Evolutionary conservation across 2,329 filamentous ascomycete genomes (phyloP).

Genomic region (Hypoxylon sp.): DNA sequence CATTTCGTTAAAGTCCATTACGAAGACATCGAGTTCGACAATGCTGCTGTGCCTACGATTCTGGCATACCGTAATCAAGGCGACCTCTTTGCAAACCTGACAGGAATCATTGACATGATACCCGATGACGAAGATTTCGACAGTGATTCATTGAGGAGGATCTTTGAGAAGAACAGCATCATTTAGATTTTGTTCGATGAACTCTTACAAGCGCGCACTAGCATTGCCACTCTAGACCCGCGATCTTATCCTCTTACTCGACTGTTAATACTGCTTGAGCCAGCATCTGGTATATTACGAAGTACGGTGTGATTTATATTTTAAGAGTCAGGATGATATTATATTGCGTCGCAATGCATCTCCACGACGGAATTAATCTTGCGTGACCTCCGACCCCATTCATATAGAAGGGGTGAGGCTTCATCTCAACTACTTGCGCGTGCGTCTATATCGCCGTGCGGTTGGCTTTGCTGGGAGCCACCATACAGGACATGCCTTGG

Average conservation of each 20-base stretch:
- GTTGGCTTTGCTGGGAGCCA: slow-evolving; percentile 1
- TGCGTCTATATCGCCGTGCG: not conserved
- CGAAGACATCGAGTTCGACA: slow-evolving; percentile 94
- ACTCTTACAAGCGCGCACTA: slow-evolving; percentile 11
- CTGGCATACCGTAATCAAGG: slow-evolving; percentile 89
- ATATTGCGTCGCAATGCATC: not conserved
- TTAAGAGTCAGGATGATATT: not conserved
- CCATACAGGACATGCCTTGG: not conserved
- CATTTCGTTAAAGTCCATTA: slow-evolving; percentile 94
- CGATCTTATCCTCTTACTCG: slow-evolving; percentile 2
- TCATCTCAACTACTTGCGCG: not conserved
- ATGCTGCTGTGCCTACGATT: slow-evolving; percentile 87
- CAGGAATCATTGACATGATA: slow-evolving; percentile 88
- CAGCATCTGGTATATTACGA: not conserved
- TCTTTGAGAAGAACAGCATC: slow-evolving; percentile 68
- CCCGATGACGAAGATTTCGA: slow-evolving; percentile 76
- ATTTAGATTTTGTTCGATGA: slow-evolving; percentile 57
- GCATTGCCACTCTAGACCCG: slow-evolving; percentile 13
- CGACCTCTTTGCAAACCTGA: slow-evolving; percentile 90
- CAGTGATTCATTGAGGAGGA: slow-evolving; percentile 65
- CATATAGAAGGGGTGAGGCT: slow-evolving; percentile 2
- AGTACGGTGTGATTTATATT: not conserved
- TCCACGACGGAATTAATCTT: not conserved
- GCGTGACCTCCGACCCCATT: not conserved
- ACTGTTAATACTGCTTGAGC: slow-evolving; percentile 1